Conservation (phyloP, 1,284 basidiomycete genomes). For the Papiliotrema nemorosa region DNA sequence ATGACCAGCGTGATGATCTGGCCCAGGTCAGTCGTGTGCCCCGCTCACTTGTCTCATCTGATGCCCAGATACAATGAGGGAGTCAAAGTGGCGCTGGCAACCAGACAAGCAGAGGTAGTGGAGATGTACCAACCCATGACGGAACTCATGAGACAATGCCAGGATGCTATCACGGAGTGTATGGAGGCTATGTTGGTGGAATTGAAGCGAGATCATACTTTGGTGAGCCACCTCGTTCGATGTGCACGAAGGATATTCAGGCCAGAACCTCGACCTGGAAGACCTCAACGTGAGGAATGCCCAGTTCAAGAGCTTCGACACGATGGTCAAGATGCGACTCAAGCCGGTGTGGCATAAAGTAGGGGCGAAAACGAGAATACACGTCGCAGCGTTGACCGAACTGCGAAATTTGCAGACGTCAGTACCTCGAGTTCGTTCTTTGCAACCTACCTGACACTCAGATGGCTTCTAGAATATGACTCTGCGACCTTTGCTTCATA, state of each 20-base stretch:
- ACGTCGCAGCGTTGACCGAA: slow-evolving; percentile 82
- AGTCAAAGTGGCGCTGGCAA: slow-evolving; percentile 73
- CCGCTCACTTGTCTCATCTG: slow-evolving; percentile 3
- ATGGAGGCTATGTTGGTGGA: slow-evolving; percentile 89
- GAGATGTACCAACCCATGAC: slow-evolving; percentile 87
- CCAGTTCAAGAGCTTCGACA: slow-evolving; percentile 91
- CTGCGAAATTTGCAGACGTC: slow-evolving; percentile 79
- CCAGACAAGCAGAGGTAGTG: slow-evolving; percentile 82
- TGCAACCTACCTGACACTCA: slow-evolving; percentile 36
- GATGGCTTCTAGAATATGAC: slow-evolving; percentile 87
- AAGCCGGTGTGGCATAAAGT: slow-evolving; percentile 97
- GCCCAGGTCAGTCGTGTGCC: slow-evolving; percentile 62
- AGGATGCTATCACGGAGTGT: slow-evolving; percentile 88
- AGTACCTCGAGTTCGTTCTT: slow-evolving; percentile 35
- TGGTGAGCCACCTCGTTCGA: slow-evolving; percentile 54
- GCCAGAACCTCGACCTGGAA: slow-evolving; percentile 78
- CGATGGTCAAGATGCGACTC: slow-evolving; percentile 80
- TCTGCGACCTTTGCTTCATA: slow-evolving; percentile 86
- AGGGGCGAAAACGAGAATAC: slow-evolving; percentile 82
- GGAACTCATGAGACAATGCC: slow-evolving; percentile 83
- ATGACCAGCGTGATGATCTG: slow-evolving; percentile 84
- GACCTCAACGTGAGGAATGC: slow-evolving; percentile 90
- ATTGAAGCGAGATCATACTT: slow-evolving; percentile 80
- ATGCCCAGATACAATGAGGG: slow-evolving; percentile 75
- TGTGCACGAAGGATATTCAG: neutral